Evolutionary conservation across 345 rosid species (phyloP), one percentile per base, ranked within the genome.

Genomic region (Aquilaria malaccensis): DNA sequence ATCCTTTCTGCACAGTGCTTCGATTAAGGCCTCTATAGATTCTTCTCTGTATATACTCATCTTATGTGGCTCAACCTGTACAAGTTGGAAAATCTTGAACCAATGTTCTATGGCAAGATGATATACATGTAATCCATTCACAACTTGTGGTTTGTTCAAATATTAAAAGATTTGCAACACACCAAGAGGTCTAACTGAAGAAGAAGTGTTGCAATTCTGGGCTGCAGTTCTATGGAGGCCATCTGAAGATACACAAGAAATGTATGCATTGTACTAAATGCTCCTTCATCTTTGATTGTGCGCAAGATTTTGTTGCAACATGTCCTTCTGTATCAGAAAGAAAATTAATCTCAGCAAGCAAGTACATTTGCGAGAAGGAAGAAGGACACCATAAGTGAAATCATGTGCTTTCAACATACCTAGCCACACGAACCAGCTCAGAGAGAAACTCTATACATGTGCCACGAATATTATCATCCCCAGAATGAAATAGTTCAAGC

Each of bases 11-110:
- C 62, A 78, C 58, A 86, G 80, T 54, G 79, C 75, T 69, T 86
- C 85, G 52, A 79, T 77, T 56, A 86, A 63, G 59, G 77, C 75
- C 56, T 81, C 92, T 31, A 74, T 56, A 10, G 86, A 83, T 68
- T 83, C 92, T 81, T 86, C 92, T 64, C 88, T 79, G 64, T 83
- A 86, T 56, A 86, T 81, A 77, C 92, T 86, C 88, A 83, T 86
- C 72, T 86, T 78, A 54, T 70, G 72, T n/a, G 92, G 92, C 76
- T 86, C 86, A 4, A 46, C 79, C 86, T 86, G 75, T 31, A 53
- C 54, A 62, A 45, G 14, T 45, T 62, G 51, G 30, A 64, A 14
- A 63, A 43, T 6, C 31, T 9, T 10, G 13, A 65, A 59, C 6
- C 60, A 30, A 30, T 58, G 56, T 15, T 53, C 43, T 33, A 63